Conservation (phyloP, 257 asterid species). For the Mentha longifolia region DNA sequence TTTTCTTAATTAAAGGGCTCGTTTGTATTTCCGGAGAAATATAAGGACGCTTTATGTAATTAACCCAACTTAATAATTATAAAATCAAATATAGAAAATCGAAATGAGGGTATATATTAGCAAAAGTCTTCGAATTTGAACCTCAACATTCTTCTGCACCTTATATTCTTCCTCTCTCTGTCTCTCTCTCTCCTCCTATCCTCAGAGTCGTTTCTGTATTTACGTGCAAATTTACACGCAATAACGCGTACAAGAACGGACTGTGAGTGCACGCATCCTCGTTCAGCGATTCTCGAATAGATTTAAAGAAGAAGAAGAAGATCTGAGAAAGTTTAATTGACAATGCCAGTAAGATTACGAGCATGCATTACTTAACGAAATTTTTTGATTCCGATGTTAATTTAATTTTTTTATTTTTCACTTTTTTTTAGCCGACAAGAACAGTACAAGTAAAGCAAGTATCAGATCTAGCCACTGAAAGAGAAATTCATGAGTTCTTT, state of each 20-base stretch:
- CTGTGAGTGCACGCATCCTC: constrained; percentile 1
- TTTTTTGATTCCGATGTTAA: constrained; percentile 19
- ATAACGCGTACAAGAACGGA: constrained; percentile 9
- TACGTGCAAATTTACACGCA: constrained; percentile 21
- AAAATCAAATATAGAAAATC: constrained; percentile 22
- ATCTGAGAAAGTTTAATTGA: constrained; percentile 33
- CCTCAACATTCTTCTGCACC: constrained; percentile 35
- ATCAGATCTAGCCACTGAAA: constrained; percentile 88
- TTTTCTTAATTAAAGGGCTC: background rate
- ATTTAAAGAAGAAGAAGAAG: constrained; percentile 30
- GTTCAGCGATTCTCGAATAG: constrained; percentile 10
- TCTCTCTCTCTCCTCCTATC: constrained; percentile 16
- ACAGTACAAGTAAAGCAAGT: constrained; percentile 70
- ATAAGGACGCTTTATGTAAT: constrained; percentile 11
- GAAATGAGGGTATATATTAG: constrained; percentile 24
- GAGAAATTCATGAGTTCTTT: constrained; percentile 95
- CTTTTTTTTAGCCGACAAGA: constrained; percentile 47
- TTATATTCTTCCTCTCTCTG: constrained; percentile 16
- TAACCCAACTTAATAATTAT: background rate
- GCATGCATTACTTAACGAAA: background rate
- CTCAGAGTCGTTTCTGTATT: constrained; percentile 18
- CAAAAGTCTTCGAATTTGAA: constrained; percentile 38
- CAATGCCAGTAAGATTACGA: constrained; percentile 63
- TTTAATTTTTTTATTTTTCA: background rate
- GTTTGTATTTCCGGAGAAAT: background rate